Base-by-base conservation (phyloP, 1,284 basidiomycete genomes). In the Cryptococcus hybrid region DNA sequence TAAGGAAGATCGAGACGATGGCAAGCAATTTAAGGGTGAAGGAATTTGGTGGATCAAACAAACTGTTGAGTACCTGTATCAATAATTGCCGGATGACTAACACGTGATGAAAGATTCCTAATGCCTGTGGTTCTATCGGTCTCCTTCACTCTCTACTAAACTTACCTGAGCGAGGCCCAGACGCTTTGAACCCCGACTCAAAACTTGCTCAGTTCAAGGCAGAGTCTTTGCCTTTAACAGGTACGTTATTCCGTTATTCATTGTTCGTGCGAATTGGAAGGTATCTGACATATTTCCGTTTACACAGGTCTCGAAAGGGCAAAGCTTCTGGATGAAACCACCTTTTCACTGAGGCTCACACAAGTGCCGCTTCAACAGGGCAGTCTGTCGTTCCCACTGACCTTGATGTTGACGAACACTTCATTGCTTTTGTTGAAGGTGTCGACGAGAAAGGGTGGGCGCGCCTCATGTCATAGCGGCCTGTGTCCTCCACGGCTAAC, bases 41-140 rank as follows among this genome's bases (percentile, higher is more conserved):
- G 60, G 72, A 42, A 52, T 80, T 2, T 76, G 77, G 71, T 79
- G 69, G 71, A 79, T 81, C 66, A 80, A 79, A 62, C 79, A 81
- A 67, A 80, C 78, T 6, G 79, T 30, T 79, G 51, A 51, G 77
- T 71, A 2, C 5, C 38, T 42, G 4, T 34, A 18, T 44, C 34
- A 34, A n/a, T 30, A 30, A 4, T 30, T 30, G 30, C 3, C 30
- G 30, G 30, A 30, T 3, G 4, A 30, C 30, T 30, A 24, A 35
- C 36, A n/a, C 39, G 8, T 11, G 30, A 54, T 46, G 36, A 36
- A 9, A 91, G 89, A 92, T 93, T 59, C 76, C 82, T 1, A 93
- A 93, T 70, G 91, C 92, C 0, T 94, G 92, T 67, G 92, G 92
- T 2, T 92, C 91, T 0, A 92, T 94, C 67, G 92, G 87, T 0